These are phyloP conservation scores for Zymoseptoria pseudotritici DNA, from an alignment of 2,329 filamentous ascomycete genomes.

Conservation along the genomic window DNA sequence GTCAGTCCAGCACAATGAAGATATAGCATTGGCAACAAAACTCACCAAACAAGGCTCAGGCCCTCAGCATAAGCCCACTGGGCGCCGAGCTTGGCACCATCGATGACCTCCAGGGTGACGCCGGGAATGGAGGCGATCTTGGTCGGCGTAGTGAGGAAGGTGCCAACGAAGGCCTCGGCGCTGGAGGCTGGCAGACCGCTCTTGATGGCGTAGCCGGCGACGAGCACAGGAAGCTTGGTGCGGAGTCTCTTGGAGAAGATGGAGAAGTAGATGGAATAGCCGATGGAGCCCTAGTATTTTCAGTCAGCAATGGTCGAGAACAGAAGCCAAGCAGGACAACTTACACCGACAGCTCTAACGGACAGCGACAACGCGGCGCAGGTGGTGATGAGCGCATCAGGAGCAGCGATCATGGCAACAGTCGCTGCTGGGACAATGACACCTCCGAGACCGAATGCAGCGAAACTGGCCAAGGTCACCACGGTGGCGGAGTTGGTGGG, in stretches of 20 bases:
- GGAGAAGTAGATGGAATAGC: constrained; percentile 27
- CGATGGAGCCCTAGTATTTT: constrained; percentile 17
- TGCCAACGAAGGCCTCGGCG: constrained; percentile 15
- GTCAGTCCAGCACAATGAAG: not conserved
- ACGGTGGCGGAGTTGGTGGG: constrained; percentile 21
- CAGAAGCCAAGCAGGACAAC: not conserved
- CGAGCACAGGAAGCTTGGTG: constrained; percentile 12
- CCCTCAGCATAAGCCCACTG: constrained; percentile 20
- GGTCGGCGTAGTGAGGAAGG: constrained; percentile 12
- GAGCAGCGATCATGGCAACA: constrained; percentile 25
- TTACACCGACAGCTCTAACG: constrained; percentile 21
- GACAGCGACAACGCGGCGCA: constrained; percentile 24
- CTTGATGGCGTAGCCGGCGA: constrained; percentile 16
- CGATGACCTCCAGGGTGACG: constrained; percentile 13
- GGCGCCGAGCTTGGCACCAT: constrained; percentile 9
- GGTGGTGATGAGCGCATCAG: constrained; percentile 26
- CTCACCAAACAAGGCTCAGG: constrained; percentile 17
- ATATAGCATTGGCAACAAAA: not conserved
- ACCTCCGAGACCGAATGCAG: constrained; percentile 33
- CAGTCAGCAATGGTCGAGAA: not conserved
- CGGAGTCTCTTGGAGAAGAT: constrained; percentile 24
- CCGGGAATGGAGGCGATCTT: constrained; percentile 15
- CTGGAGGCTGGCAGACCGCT: constrained; percentile 16
- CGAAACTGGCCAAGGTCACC: constrained; percentile 23
- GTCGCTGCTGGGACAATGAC: constrained; percentile 26